phyloP scores from a whole-genome alignment of 495 filamentous ascomycete genomes.

The Xylaria curta region DNA sequence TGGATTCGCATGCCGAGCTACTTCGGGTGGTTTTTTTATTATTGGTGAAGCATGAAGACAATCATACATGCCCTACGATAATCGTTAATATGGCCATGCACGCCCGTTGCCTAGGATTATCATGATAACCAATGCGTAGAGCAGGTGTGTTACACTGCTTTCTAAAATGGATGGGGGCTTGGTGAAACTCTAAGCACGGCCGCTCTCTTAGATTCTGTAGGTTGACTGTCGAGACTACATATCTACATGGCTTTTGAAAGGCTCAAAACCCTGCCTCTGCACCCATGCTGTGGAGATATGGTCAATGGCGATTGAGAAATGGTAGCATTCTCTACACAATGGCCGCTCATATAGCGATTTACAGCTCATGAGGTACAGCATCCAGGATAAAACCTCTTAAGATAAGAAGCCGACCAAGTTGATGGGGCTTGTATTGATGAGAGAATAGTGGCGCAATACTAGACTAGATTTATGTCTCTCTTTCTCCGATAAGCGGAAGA shows the following conservation, averaged over 20 bases:
- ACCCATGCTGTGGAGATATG: neutral
- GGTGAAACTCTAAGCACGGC: conserved; percentile 5
- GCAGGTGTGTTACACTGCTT: conserved; percentile 26
- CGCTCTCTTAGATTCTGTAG: neutral
- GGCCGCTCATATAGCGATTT: neutral
- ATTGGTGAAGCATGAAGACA: neutral
- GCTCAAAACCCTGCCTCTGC: neutral
- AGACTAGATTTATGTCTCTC: conserved; percentile 2
- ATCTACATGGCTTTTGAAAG: conserved; percentile 9
- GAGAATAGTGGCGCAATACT: neutral
- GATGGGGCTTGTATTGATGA: neutral
- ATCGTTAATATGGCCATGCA: conserved; percentile 4
- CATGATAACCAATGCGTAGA: conserved; percentile 2
- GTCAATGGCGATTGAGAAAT: neutral
- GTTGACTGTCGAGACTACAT: conserved; percentile 4
- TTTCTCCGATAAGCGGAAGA: conserved; percentile 23
- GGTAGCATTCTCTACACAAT: neutral
- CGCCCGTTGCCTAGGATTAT: conserved; percentile 1
- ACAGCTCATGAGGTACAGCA: neutral
- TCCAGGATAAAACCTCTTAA: neutral
- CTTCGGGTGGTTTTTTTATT: conserved; percentile 18
- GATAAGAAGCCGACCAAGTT: neutral
- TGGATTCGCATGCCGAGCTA: conserved; percentile 13
- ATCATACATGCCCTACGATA: conserved; percentile 19
- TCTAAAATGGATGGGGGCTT: conserved; percentile 2